Evolutionary conservation across 257 asterid species (phyloP), one percentile per base, ranked within the genome.

Genomic region (Solanum acaule): DNA sequence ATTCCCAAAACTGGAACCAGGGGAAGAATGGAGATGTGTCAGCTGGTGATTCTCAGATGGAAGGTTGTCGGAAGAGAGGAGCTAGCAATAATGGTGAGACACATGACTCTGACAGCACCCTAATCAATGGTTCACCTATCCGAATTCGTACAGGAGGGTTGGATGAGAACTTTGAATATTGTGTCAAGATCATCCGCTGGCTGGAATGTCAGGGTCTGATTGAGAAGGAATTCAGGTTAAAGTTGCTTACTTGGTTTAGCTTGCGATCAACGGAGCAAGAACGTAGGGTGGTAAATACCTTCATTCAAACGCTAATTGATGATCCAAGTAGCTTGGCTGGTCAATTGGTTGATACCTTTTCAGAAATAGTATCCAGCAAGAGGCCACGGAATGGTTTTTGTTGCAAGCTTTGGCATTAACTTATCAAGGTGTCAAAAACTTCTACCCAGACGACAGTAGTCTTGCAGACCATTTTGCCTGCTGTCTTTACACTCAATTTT

Each of bases 201-300:
- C 91, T 96, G 90, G 99, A 96, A 88, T 94, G 98, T 38, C 98
- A 96, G 90, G 98, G 99, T 59, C 91, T 94, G 89, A 93, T 96
- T 56, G 86, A 91, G 68, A 91, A 92, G 93, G 98, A 94, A 42
- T 96, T 96, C 88, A 92, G 99, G 83, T 89, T 95, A 92, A 96
- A 95, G 86, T 88, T 96, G 92, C 96, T 96, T 49, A 95, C 98
- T 29, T 96, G 99, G 99, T 94, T 95, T 92, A 95, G 98, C 90
- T 90, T 96, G 84, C 92, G 98, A 88, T 93, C 98, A 68, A 93
- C 98, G 2, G 98, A 92, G 93, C 99, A 96, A 90, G 99, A 95
- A 86, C 94, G 98, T 14, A 92, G 97, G 91, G 98, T 96, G 90
- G 98, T 96, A 25, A 93, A 95, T 92, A 96, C 98, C 29, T 96